Conservation (phyloP, 106 monocot genomes). For the Platanthera guangdongensis region DNA sequence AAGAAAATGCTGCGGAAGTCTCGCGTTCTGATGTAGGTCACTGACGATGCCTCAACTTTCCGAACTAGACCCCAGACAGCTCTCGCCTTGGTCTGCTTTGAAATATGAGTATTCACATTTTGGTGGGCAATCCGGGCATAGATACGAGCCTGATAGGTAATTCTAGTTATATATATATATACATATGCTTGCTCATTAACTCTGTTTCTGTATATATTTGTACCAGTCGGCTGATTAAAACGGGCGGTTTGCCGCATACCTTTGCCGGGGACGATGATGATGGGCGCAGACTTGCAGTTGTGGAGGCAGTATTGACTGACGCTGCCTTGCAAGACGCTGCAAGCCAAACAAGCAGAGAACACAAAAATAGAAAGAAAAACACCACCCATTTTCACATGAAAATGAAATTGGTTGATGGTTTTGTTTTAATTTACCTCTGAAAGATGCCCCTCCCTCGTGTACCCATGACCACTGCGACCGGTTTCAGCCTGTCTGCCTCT, state of each 20-base stretch:
- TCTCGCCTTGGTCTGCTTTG: constrained; percentile 26
- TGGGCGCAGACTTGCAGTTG: constrained; percentile 69
- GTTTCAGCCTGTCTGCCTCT: constrained; percentile 66
- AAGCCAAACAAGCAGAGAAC: neutral
- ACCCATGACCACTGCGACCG: constrained; percentile 80
- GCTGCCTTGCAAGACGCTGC: constrained; percentile 73
- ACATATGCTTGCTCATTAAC: no score
- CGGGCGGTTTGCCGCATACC: neutral
- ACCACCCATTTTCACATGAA: neutral
- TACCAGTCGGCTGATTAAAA: neutral
- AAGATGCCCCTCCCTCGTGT: constrained; percentile 66
- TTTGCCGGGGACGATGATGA: constrained; percentile 69
- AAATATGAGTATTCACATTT: neutral
- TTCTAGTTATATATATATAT: no score
- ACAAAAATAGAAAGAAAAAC: neutral
- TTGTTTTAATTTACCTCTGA: constrained; percentile 31
- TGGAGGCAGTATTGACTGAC: constrained; percentile 80
- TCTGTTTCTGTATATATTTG: no score
- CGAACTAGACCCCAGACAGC: neutral
- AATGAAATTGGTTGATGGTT: no score
- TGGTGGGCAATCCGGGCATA: no score
- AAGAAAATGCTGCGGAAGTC: neutral
- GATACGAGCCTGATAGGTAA: no score
- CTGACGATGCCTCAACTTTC: neutral
- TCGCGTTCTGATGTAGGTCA: constrained; percentile 3